Conservation (phyloP, 1,284 basidiomycete species). For the Inonotus hispidus region DNA sequence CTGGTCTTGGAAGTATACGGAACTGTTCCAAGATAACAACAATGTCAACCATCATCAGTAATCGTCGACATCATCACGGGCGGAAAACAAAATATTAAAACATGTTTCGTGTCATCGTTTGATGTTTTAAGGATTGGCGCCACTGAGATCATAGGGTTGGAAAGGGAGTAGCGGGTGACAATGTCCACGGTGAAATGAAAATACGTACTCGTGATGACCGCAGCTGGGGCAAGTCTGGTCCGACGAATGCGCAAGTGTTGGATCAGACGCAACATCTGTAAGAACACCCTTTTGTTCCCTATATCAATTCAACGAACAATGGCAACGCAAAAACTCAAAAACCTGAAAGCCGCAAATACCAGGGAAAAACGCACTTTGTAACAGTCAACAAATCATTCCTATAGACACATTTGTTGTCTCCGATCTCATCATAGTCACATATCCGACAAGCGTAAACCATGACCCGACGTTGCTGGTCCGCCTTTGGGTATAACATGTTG, state of each 20-base stretch:
- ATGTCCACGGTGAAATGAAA: not conserved
- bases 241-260: slow-evolving; percentile 74
- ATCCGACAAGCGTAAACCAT: slow-evolving; percentile 94
- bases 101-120: too few species aligned
- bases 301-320: slow-evolving; percentile 3
- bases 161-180: too few species aligned
- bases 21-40: slow-evolving; percentile 43
- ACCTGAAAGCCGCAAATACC: too few species aligned
- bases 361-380: slow-evolving; percentile 68
- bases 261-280: slow-evolving; percentile 84
- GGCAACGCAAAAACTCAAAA: too few species aligned
- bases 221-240: slow-evolving; percentile 68
- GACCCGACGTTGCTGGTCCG: slow-evolving; percentile 79
- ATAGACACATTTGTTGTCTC: slow-evolving; percentile 87
- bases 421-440: slow-evolving; percentile 84
- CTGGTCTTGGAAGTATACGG: slow-evolving; percentile 92
- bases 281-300: slow-evolving; percentile 94
- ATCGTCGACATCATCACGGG: not conserved
- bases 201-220: slow-evolving; percentile 64
- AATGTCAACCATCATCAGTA: not conserved
- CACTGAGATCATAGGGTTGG: not conserved
- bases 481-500: slow-evolving; percentile 91
- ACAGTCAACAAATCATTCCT: slow-evolving; percentile 91
- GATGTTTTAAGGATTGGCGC: too few species aligned
- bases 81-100: too few species aligned